Evolutionary conservation across 2,329 filamentous ascomycete genomes (phyloP), one percentile per base, ranked within the genome.

Genomic region (Phyllosticta ampelicida): DNA sequence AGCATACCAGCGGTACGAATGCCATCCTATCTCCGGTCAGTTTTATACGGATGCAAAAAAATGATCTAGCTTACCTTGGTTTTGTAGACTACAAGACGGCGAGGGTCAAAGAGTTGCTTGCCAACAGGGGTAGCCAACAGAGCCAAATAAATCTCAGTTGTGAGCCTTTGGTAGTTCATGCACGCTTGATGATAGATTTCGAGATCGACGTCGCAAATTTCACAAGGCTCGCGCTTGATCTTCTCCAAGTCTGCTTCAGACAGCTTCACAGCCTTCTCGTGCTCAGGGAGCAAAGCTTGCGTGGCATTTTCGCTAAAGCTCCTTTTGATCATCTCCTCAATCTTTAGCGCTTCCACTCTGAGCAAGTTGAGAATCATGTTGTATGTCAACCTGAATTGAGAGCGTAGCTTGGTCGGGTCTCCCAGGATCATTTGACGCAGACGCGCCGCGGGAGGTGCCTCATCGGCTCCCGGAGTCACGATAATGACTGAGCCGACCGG

Each of bases 281-380:
- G 92, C 71, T 97, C 91, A 0, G 94, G 94, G 1, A 97, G 78
- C 11, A 97, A 75, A 62, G 95, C 91, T 69, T 99, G 94, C 0
- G 92, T 97, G 21, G 92, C 92, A 73, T 99, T 94, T 72, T 99
- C 94, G 55, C 92, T 96, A 78, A 99, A 99, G 71, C 91, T 96
- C 63, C 94, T 87, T 80, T 99, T 99, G 77, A 99, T 99, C 94
- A 99, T 99, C 74, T 99, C 94, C 71, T 99, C 94, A 65, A 99
- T 97, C 76, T 96, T 97, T 63, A 99, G 75, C 2, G 94, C 94
- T 72, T 99, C 94, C 1, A 99, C 94, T 36, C 94, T 86, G 53
- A 99, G 78, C 29, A 99, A 78, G 68, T 97, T 99, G 28, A 99
- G 77, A 61, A 99, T 99, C 94, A 99, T 99, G 74, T 97, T 99